These are phyloP conservation scores for Microbotryum silenes-acaulis DNA, from an alignment of 1,284 basidiomycete species.

Conservation along the genomic window DNA sequence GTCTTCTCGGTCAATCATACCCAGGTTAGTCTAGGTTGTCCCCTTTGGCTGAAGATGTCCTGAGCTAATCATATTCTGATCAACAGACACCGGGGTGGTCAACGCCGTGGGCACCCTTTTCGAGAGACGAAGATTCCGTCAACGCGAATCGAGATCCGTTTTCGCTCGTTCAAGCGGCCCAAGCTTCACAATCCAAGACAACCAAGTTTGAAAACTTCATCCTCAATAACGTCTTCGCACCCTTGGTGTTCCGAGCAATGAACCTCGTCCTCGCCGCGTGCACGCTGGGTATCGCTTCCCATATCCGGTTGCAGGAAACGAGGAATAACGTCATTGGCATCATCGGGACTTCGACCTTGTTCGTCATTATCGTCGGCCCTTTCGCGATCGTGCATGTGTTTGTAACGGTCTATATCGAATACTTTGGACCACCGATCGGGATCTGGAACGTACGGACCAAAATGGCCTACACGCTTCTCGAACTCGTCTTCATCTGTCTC, in stretches of 20 bases:
- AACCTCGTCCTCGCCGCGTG: constrained; percentile 74
- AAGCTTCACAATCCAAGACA: constrained; percentile 41
- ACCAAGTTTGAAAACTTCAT: constrained; percentile 37
- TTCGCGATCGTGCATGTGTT: constrained; percentile 78
- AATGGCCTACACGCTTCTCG: constrained; percentile 41
- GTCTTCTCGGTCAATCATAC: constrained; percentile 32
- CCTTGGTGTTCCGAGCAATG: constrained; percentile 69
- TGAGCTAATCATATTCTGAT: no score
- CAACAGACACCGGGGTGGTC: constrained; percentile 31
- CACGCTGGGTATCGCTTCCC: constrained; percentile 70
- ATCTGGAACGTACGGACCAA: constrained; percentile 79
- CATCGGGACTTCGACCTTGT: constrained; percentile 69
- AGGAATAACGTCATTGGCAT: constrained; percentile 53
- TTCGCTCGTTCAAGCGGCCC: constrained; percentile 14
- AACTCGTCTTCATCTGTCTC: constrained; percentile 72
- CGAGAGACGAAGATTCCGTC: constrained; percentile 4
- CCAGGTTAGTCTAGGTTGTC: constrained; percentile 5
- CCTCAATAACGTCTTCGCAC: constrained; percentile 42
- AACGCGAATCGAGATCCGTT: constrained; percentile 17
- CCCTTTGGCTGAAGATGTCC: no score
- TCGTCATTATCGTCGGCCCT: constrained; percentile 79
- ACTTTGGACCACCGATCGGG: constrained; percentile 80
- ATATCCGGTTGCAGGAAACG: constrained; percentile 57
- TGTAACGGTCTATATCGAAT: constrained; percentile 67
- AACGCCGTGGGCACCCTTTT: constrained; percentile 29